Evolutionary conservation across 2,329 filamentous ascomycete species (phyloP).

Genomic region (Aspergillus latus): DNA sequence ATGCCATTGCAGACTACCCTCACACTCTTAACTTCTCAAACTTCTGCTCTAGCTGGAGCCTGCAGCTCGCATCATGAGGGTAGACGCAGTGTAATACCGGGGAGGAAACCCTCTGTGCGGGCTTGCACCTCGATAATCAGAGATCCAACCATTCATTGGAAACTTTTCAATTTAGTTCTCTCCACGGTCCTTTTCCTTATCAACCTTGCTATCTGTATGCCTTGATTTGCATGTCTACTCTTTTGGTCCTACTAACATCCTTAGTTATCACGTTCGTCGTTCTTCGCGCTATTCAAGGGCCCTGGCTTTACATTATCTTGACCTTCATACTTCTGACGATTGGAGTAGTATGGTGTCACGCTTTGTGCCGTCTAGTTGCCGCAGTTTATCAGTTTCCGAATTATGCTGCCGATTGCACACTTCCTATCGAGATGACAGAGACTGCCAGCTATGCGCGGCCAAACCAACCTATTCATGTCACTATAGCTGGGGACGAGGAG

Average conservation of each 20-base stretch:
- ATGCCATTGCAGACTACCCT: not conserved
- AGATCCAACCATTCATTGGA: slow-evolving; percentile 54
- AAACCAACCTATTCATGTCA: slow-evolving; percentile 71
- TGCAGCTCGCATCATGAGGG: not conserved
- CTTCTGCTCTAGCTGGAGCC: not conserved
- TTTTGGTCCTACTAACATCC: slow-evolving; percentile 11
- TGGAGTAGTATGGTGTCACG: slow-evolving; percentile 78
- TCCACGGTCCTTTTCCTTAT: slow-evolving; percentile 63
- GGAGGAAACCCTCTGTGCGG: slow-evolving; percentile 9
- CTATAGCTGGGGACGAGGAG: slow-evolving; percentile 73
- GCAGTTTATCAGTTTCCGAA: slow-evolving; percentile 52
- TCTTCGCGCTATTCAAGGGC: slow-evolving; percentile 61
- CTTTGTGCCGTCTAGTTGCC: slow-evolving; percentile 71
- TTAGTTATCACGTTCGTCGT: slow-evolving; percentile 72
- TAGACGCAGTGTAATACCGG: slow-evolving; percentile 12
- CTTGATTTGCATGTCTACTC: not conserved
- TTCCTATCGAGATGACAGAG: slow-evolving; percentile 52
- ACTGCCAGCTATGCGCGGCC: slow-evolving; percentile 69
- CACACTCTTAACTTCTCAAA: not conserved
- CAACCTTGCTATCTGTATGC: slow-evolving; percentile 66
- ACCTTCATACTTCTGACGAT: slow-evolving; percentile 73
- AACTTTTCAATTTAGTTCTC: slow-evolving; percentile 62
- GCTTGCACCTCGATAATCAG: slow-evolving; percentile 49
- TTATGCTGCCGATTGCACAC: slow-evolving; percentile 28
- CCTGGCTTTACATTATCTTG: slow-evolving; percentile 76